Evolutionary conservation across 2,329 filamentous ascomycete genomes (phyloP).

Genomic region (Colletotrichum tabaci): DNA sequence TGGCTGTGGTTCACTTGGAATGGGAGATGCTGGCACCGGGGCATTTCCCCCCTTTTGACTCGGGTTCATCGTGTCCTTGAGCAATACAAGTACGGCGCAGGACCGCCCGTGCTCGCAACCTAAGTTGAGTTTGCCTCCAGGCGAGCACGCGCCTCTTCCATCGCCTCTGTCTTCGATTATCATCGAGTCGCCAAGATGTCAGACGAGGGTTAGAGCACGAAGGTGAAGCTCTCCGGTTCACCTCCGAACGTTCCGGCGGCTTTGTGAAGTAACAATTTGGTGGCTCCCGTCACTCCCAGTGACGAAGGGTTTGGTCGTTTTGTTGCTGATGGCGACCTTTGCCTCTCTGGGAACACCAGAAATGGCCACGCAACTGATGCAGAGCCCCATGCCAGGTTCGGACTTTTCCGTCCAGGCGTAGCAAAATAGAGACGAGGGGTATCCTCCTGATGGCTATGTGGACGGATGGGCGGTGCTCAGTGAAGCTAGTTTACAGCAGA

Average conservation of each 20-base stretch:
- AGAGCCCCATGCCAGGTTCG: too few relatives aligned
- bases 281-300: background rate
- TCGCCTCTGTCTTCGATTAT: background rate
- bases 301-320: too few relatives aligned
- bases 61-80: background rate
- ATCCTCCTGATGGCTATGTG: background rate
- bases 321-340: too few relatives aligned
- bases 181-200: background rate
- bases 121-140: background rate
- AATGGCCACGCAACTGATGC: too few relatives aligned
- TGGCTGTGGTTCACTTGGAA: background rate
- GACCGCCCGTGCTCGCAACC: background rate
- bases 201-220: background rate
- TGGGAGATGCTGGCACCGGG: slow-evolving; percentile 6
- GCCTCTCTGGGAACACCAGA: too few relatives aligned
- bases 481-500: background rate
- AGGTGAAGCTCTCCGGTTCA: background rate
- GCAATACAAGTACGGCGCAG: background rate
- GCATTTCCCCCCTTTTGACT: background rate
- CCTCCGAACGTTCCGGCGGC: background rate
- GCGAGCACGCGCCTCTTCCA: background rate
- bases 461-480: background rate
- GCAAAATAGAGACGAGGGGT: background rate
- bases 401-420: background rate
- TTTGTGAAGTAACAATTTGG: background rate